A percentile compares a stretch with the other conserved stretches of the same genome.
Evolutionary conservation across 2,329 filamentous ascomycete species (phyloP).

Genomic region (Ilyonectria mors-panacis): DNA sequence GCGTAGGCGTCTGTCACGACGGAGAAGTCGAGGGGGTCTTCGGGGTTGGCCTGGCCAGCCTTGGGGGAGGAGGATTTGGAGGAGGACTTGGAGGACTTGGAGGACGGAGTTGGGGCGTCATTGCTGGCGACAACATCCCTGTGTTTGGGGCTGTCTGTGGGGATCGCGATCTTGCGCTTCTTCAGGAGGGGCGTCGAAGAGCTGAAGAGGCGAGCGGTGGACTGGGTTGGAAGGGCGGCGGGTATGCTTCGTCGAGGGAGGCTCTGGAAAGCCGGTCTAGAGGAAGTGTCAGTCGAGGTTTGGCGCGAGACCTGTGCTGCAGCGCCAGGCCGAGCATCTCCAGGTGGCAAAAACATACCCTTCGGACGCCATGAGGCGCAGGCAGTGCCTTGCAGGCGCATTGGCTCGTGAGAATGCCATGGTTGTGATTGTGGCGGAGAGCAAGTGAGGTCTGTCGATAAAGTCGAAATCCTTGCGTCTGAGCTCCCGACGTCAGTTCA

Average conservation of each 20-base stretch:
- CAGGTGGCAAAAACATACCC: conserved; percentile 32
- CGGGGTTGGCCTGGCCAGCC: conserved; percentile 52
- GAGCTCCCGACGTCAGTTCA: conserved; percentile 45
- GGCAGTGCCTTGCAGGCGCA: conserved; percentile 38
- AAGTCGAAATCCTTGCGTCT: conserved; percentile 40
- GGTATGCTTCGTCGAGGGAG: conserved; percentile 23
- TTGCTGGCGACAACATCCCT: conserved; percentile 36
- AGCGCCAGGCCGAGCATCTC: background rate
- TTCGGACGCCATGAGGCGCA: conserved; percentile 46
- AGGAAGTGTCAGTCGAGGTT: conserved; percentile 31
- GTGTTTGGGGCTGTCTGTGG: conserved; percentile 49
- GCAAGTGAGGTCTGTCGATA: conserved; percentile 7
- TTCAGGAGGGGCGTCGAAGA: conserved; percentile 51
- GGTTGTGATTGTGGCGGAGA: conserved; percentile 16
- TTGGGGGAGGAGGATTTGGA: conserved; percentile 39
- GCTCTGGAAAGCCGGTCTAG: conserved; percentile 37
- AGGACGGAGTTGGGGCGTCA: conserved; percentile 35
- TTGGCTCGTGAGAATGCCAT: conserved; percentile 46
- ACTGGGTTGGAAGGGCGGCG: conserved; percentile 4
- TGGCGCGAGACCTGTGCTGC: background rate
- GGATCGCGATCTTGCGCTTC: conserved; percentile 56
- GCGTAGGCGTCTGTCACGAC: conserved; percentile 62
- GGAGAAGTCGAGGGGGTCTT: conserved; percentile 65
- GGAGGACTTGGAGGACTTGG: conserved; percentile 25
- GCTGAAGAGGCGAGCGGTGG: conserved; percentile 49